phyloP scores from a whole-genome alignment of 208 protist genomes.

The Wallacemonas rigidus region DNA sequence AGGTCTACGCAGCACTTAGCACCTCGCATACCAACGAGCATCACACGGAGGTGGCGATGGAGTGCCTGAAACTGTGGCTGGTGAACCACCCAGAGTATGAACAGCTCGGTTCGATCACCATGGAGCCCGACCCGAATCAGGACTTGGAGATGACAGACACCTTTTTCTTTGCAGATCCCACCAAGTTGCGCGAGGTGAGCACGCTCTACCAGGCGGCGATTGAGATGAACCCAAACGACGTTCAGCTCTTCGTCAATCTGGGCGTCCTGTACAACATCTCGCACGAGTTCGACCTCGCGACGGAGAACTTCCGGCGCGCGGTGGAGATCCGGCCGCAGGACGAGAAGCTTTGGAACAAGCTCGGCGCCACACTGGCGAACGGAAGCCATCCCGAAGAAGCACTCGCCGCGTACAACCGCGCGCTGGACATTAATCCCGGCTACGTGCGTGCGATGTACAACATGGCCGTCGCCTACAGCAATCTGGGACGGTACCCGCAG shows the following conservation, averaged over 20 bases:
- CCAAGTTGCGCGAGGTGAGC: constrained; percentile 52
- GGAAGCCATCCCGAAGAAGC: constrained; percentile 68
- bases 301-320: constrained; percentile 68
- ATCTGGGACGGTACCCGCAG: constrained; percentile 63
- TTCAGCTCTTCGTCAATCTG: constrained; percentile 75
- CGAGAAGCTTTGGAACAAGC: constrained; percentile 89
- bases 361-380: constrained; percentile 90
- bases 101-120: constrained; percentile 61
- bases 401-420: constrained; percentile 82
- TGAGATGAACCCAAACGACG: constrained; percentile 76
- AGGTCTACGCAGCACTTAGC: constrained; percentile 73
- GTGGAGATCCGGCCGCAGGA: constrained; percentile 73
- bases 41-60: constrained; percentile 67
- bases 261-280: constrained; percentile 86
- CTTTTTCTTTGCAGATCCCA: constrained; percentile 76
- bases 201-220: constrained; percentile 77
- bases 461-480: constrained; percentile 86
- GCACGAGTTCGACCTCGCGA: constrained; percentile 80
- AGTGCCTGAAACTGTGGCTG: constrained; percentile 79
- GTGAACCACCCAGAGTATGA: constrained; percentile 80
- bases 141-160: constrained; percentile 59
- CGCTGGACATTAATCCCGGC: constrained; percentile 89
- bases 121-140: constrained; percentile 40
- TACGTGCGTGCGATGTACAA: constrained; percentile 91
- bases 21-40: constrained; percentile 91